phyloP scores from a whole-genome alignment of 345 rosid species.

The Lepidium africanum region DNA sequence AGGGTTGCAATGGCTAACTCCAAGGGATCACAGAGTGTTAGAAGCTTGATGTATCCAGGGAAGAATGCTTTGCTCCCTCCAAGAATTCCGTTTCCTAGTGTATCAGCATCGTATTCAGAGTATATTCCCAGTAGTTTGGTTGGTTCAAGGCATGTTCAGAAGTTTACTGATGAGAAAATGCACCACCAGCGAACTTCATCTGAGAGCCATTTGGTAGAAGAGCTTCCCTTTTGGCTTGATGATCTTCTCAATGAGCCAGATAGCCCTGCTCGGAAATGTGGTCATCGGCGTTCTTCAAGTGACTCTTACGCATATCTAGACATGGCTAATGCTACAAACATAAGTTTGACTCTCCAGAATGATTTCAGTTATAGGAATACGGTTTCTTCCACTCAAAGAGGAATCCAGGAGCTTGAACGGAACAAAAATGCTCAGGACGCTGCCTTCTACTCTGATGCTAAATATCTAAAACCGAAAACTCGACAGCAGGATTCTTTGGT shows the following conservation, averaged over 20 bases:
- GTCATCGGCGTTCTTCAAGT: constrained; percentile 97
- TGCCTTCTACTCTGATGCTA: constrained; percentile 42
- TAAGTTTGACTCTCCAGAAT: constrained; percentile 57
- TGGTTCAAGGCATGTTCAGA: constrained; percentile 66
- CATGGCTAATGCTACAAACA: constrained; percentile 47
- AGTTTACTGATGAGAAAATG: constrained; percentile 47
- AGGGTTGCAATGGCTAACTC: constrained; percentile 59
- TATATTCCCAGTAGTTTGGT: constrained; percentile 42
- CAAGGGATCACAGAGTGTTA: constrained; percentile 64
- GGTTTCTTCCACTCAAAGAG: constrained; percentile 46
- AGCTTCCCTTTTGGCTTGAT: constrained; percentile 99
- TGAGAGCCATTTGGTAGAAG: constrained; percentile 72
- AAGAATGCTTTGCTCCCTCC: constrained; percentile 92
- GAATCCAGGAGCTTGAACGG: constrained; percentile 59
- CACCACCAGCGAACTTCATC: constrained; percentile 93
- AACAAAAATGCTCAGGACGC: constrained; percentile 40
- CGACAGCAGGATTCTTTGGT: constrained; percentile 46
- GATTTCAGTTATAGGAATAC: constrained; percentile 42
- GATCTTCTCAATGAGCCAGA: constrained; percentile 98
- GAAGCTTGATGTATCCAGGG: constrained; percentile 60
- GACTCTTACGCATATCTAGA: constrained; percentile 90
- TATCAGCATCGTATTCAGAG: constrained; percentile 61
- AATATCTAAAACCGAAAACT: constrained; percentile 41
- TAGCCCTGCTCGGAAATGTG: constrained; percentile 77
- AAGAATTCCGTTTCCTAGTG: constrained; percentile 74